Percentiles rank a stretch among this genome's conserved stretches.
phyloP scores from a whole-genome alignment of 352 stramenopile species.

The Globisporangium sylvaticum region DNA sequence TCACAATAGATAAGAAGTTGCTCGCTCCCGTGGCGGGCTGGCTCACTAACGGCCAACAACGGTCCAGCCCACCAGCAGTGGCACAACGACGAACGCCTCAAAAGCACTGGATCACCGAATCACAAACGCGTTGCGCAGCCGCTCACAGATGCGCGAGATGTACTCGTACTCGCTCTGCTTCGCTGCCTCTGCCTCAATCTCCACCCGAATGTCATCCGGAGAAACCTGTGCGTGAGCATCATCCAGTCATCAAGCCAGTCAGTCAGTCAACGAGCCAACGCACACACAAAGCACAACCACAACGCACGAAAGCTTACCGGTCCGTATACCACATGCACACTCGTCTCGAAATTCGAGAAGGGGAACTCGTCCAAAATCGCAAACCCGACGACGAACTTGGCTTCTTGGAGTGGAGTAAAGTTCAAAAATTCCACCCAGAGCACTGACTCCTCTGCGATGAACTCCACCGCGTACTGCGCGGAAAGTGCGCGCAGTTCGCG shows the following conservation, averaged over 20 bases:
- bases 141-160: conserved; percentile 46
- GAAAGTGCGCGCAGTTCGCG: conserved; percentile 57
- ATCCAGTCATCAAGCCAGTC: conserved; percentile 1
- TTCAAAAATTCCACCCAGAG: conserved; percentile 70
- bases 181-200: conserved; percentile 40
- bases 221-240: conserved; percentile 37
- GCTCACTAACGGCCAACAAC: conserved; percentile 4
- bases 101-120: conserved; percentile 19
- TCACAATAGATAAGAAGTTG: conserved; percentile 38
- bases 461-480: conserved; percentile 42
- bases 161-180: conserved; percentile 40
- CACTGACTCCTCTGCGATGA: conserved; percentile 33
- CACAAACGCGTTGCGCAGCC: conserved; percentile 44
- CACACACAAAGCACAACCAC: background rate
- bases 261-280: background rate
- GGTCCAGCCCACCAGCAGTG: conserved; percentile 2
- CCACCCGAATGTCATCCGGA: conserved; percentile 33
- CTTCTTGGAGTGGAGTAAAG: conserved; percentile 30
- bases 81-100: conserved; percentile 12
- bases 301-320: conserved; percentile 28
- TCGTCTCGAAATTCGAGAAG: conserved; percentile 43
- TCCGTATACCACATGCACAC: conserved; percentile 41
- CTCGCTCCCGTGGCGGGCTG: background rate
- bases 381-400: conserved; percentile 53
- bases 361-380: conserved; percentile 45